Evolutionary conservation across 2,329 filamentous ascomycete genomes (phyloP).

Genomic region (Xylariaceae sp.): DNA sequence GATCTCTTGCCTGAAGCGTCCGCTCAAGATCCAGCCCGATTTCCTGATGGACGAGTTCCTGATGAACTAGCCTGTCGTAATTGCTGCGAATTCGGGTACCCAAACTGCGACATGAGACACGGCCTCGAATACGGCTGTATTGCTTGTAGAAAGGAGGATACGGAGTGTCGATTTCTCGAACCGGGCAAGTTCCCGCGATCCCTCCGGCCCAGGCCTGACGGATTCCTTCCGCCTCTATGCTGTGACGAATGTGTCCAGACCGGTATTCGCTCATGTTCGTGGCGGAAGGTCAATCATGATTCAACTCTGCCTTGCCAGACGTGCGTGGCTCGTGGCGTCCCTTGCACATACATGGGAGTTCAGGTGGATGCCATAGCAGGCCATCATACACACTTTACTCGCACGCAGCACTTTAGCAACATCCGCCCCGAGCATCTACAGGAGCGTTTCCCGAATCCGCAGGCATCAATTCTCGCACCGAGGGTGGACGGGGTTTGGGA

Average conservation of each 20-base stretch:
- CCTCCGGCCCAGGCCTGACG: neutral
- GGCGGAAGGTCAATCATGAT: neutral
- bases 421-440: neutral
- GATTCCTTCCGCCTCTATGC: neutral
- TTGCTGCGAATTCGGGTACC: neutral
- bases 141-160: neutral
- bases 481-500: neutral
- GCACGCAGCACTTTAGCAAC: neutral
- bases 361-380: neutral
- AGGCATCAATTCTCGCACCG: neutral
- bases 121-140: neutral
- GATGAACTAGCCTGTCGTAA: neutral
- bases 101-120: neutral
- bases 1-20: neutral
- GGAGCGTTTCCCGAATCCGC: neutral
- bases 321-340: neutral
- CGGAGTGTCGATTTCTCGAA: neutral
- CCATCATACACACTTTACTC: neutral
- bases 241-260: neutral
- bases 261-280: conserved; percentile 1
- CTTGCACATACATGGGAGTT: neutral
- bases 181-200: too few relatives aligned
- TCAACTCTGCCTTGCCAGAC: neutral
- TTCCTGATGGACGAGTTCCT: neutral
- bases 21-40: neutral